Percentiles rank a stretch among this genome's conserved stretches.
Conservation (phyloP, 352 stramenopile genomes). For the Pilasporangium apinafurcum region DNA sequence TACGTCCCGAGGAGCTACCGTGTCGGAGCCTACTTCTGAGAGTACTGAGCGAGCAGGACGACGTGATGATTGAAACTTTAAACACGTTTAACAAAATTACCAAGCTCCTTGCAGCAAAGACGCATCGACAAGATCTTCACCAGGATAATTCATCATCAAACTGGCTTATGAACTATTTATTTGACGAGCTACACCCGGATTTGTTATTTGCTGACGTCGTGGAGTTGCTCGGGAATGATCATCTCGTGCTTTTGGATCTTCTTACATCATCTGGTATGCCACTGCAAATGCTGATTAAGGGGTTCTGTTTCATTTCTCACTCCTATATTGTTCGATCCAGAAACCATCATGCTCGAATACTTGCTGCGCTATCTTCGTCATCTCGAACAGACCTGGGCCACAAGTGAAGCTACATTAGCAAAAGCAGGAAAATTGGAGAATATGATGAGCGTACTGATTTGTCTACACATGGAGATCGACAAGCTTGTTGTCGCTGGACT, state of each 20-base stretch:
- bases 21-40: slow-evolving; percentile 26
- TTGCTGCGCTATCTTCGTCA: slow-evolving; percentile 44
- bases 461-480: slow-evolving; percentile 54
- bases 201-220: slow-evolving; percentile 57
- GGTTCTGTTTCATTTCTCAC: background rate
- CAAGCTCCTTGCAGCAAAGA: background rate
- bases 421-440: slow-evolving; percentile 13
- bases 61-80: slow-evolving; percentile 60
- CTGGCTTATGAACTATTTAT: slow-evolving; percentile 8
- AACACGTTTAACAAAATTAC: slow-evolving; percentile 28
- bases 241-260: slow-evolving; percentile 64
- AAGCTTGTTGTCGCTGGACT: slow-evolving; percentile 26
- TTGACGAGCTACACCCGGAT: slow-evolving; percentile 33
- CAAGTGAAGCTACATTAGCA: slow-evolving; percentile 15
- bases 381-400: slow-evolving; percentile 18
- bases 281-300: background rate
- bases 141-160: background rate
- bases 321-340: slow-evolving; percentile 11
- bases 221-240: slow-evolving; percentile 33
- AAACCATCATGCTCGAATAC: slow-evolving; percentile 66
- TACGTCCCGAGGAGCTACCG: slow-evolving; percentile 6
- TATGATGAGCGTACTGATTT: slow-evolving; percentile 52
- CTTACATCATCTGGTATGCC: slow-evolving; percentile 59
- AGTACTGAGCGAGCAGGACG: slow-evolving; percentile 61
- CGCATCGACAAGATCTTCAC: background rate